Base-by-base conservation (phyloP, 179 eudicot species). In the Beta lomatogona region DNA sequence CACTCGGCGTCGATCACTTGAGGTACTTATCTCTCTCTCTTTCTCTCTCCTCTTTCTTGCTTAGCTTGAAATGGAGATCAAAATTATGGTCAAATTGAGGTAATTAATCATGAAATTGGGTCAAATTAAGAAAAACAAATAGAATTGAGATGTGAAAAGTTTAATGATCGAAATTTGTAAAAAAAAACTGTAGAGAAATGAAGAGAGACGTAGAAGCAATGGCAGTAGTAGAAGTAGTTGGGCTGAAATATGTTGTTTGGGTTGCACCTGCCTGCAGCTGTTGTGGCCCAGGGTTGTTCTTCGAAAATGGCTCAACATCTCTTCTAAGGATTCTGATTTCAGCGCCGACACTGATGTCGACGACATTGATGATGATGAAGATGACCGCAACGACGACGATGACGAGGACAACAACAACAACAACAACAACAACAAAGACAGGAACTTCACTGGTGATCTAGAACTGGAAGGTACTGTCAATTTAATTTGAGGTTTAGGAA, bases 281-380 rank as follows among this genome's bases (percentile, higher is more conserved):
- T 86, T 89, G 76, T 91, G 97, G 94, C 86, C 91, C 1, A 88
- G 87, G 44, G 72, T 87, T 21, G 88, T 90, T 46, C 83, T 92
- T 72, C 88, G 92, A 14, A 92, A 92, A 76, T 88, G 86, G 92
- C 90, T 92, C 55, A 90, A 91, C 77, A 82, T 89, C 64, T 66
- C 86, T 9, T 72, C 86, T 21, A 83, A 77, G 76, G 86, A 78
- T 45, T 84, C 93, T 31, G 93, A 92, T 77, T 89, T 60, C 81
- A 84, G 86, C 22, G 89, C 92, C 71, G 92, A 89, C 48, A 58
- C 85, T 25, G 88, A 83, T 15, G 46, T 73, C 0, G 83, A 77
- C 6, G 88, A 82, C 4, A 85, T 78, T 81, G 46, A 82, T 16
- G 86, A 72, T 15, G 80, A 85, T 48, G 90, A 87, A 0, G n/a